Base-by-base conservation (phyloP, 768 basidiomycete genomes). In the Phylloporus arenicola region DNA sequence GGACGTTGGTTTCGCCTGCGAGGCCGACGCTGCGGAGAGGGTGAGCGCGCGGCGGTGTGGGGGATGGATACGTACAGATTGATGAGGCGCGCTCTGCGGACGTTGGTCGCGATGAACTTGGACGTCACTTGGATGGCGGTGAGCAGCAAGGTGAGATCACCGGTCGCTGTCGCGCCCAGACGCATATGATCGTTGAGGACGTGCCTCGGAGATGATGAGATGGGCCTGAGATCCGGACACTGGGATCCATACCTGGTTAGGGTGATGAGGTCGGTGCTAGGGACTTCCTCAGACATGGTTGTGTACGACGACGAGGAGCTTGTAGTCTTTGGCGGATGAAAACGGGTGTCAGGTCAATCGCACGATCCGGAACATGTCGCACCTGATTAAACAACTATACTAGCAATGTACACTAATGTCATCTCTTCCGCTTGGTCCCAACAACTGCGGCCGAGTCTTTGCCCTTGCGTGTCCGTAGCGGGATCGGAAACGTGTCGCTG, bases 101-200 rank as follows among this genome's bases (percentile, higher is more conserved):
- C 96, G 64, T 97, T 98, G 58, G 92, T 94, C 3, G 94, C 91
- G 66, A 98, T 97, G 77, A 97, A 97, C 71, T 92, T 93, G 74
- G 88, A 92, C 29, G 91, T 91, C 56, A 92, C 83, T 68, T 96
- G 92, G 68, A 99, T 97, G 42, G 93, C 95, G 53, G 86, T 95
- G 57, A 99, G 79, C 50, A 99, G 81, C 53, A 98, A 72, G 4
- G 96, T 98, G 48, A 98, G 75, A 72, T 98, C 96, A 52, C 96
- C 95, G 1, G 91, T 92, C 6, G 93, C 93, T 5, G 80, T 70
- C 10, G 82, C 70, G 34, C 94, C 94, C 25, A 94, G 75, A 50
- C 85, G 83, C 57, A 89, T 70, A 70, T 95, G 92, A 63, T 92
- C 88, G 48, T 76, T 75, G 42, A 97, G 79, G 66, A 97, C 89